phyloP scores from a whole-genome alignment of 257 asterid genomes.

The Buddleja alternifolia region DNA sequence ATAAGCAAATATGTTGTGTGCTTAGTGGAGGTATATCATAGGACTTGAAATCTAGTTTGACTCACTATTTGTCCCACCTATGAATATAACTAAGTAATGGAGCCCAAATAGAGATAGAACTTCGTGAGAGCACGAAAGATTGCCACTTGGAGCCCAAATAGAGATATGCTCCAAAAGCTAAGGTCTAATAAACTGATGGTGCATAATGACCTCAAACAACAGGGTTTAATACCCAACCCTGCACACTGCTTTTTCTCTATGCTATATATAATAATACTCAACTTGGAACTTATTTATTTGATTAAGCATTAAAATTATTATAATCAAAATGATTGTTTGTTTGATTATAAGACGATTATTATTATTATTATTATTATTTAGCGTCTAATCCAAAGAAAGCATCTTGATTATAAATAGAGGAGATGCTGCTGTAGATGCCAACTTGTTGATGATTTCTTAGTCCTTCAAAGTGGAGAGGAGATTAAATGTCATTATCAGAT shows the following conservation, averaged over 20 bases:
- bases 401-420: constrained; percentile 16
- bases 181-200: not conserved
- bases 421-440: constrained; percentile 32
- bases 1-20: too few relatives aligned
- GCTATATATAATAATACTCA: too few relatives aligned
- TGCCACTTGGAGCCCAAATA: constrained; percentile 70
- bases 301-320: too few relatives aligned
- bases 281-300: not conserved
- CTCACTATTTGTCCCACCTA: not conserved
- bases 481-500: constrained; percentile 4
- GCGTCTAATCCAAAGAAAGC: constrained; percentile 12
- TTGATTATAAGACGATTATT: too few relatives aligned
- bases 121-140: constrained; percentile 26
- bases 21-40: too few relatives aligned
- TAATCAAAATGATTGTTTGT: too few relatives aligned
- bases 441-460: too few relatives aligned
- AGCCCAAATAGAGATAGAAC: constrained; percentile 22
- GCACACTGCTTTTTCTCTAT: constrained; percentile 30
- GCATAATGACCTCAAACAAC: constrained; percentile 12
- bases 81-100: not conserved
- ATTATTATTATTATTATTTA: too few relatives aligned
- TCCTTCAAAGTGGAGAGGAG: too few relatives aligned
- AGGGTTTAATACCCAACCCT: constrained; percentile 7
- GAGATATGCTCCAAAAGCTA: constrained; percentile 37
- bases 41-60: too few relatives aligned